Conservation (phyloP, 1,284 basidiomycete species). For the Malassezia sympodialis region DNA sequence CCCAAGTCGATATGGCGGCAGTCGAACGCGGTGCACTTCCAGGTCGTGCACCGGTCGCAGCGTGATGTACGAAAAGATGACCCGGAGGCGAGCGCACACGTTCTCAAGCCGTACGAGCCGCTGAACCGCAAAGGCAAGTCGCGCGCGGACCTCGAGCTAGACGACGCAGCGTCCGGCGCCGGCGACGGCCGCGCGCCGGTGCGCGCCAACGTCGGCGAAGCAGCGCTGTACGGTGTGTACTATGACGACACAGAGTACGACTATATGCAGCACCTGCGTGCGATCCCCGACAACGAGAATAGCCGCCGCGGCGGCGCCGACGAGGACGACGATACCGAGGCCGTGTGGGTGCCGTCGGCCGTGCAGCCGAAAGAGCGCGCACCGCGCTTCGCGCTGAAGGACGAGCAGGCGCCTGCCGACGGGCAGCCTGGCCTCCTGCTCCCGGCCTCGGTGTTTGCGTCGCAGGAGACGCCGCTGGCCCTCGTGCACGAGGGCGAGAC, state of each 20-base stretch:
- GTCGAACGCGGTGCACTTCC: conserved; percentile 79
- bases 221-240: conserved; percentile 78
- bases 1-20: conserved; percentile 69
- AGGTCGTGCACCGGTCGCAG: conserved; percentile 92
- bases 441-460: conserved; percentile 56
- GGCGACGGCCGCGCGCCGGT: conserved; percentile 18
- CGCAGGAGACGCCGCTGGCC: conserved; percentile 25
- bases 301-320: conserved; percentile 36
- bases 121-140: conserved; percentile 57
- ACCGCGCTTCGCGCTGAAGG: conserved; percentile 26
- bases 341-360: conserved; percentile 24
- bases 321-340: conserved; percentile 28
- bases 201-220: conserved; percentile 62
- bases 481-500: conserved; percentile 26
- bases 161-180: conserved; percentile 56
- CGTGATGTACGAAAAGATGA: conserved; percentile 91
- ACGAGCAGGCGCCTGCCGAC: conserved; percentile 15
- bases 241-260: conserved; percentile 97
- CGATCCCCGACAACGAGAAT: conserved; percentile 35
- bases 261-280: conserved; percentile 85
- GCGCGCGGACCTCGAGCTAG: conserved; percentile 61
- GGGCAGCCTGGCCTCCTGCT: conserved; percentile 48
- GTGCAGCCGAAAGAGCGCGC: conserved; percentile 27
- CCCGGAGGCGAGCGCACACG: conserved; percentile 74
- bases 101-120: conserved; percentile 70